These are phyloP conservation scores for Oryza brachyantha DNA, from an alignment of 176 grass and related monocot species.

Conservation along the genomic window DNA sequence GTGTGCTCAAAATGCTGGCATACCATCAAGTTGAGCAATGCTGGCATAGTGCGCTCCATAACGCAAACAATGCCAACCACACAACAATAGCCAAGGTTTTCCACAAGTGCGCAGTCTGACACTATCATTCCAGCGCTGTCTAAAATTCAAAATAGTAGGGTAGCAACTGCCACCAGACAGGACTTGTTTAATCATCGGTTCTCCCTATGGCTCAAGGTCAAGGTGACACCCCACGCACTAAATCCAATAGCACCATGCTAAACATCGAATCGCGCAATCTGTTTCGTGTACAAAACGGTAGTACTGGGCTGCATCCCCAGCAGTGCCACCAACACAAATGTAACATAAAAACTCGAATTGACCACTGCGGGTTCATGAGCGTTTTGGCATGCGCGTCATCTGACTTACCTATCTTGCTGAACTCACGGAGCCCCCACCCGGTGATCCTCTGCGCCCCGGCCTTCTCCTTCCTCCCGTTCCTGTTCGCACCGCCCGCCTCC, in stretches of 20 bases:
- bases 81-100: constrained; percentile 1
- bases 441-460: constrained; percentile 43
- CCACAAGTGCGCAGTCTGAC: neutral
- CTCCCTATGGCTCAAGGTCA: neutral
- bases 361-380: neutral
- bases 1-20: constrained; percentile 4
- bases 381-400: neutral
- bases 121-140: neutral
- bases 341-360: neutral
- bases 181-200: neutral
- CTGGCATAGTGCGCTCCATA: neutral
- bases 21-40: constrained; percentile 3
- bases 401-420: constrained; percentile 95
- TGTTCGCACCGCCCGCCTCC: constrained; percentile 41
- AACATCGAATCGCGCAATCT: neutral
- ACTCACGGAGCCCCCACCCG: constrained; percentile 87
- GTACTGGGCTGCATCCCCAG: neutral
- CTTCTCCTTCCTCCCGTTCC: constrained; percentile 68
- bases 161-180: no score
- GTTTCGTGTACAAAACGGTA: neutral
- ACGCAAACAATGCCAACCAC: neutral
- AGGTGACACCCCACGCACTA: neutral
- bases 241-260: neutral
- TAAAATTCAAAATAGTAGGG: no score
- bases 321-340: neutral